A percentile compares a stretch with the other conserved stretches of the same genome.
Evolutionary conservation across 257 asterid species (phyloP).

Genomic region (Misopates orontium): DNA sequence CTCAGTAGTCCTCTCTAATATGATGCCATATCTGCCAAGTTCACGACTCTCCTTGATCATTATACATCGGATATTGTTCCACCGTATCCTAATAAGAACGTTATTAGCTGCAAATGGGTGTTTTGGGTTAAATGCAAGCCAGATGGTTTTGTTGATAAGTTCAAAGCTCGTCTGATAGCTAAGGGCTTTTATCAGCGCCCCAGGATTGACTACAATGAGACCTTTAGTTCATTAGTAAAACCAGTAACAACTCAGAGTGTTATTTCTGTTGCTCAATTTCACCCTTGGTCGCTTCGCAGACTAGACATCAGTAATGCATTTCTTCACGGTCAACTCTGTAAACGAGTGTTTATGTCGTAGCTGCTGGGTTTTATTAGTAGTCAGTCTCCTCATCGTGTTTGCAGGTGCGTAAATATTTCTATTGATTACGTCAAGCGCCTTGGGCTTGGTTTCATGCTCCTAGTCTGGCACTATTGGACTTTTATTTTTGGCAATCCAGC

Average conservation of each 20-base stretch:
- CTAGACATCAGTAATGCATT: background rate
- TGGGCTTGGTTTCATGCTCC: too few relatives aligned
- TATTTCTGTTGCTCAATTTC: background rate
- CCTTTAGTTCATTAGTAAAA: constrained; percentile 13
- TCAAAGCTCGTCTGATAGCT: too few relatives aligned
- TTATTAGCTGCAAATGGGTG: constrained; percentile 10
- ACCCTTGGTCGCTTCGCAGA: background rate
- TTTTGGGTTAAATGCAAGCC: constrained; percentile 8
- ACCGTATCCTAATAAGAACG: background rate
- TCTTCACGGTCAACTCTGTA: background rate
- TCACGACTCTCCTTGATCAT: background rate
- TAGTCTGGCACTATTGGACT: too few relatives aligned
- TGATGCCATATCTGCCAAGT: background rate
- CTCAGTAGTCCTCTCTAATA: background rate
- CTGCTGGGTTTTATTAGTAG: background rate
- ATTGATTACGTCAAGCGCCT: too few relatives aligned
- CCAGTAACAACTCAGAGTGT: background rate
- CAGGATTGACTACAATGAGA: constrained; percentile 1
- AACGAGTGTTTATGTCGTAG: background rate
- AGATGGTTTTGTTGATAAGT: constrained; percentile 8
- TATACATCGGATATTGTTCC: constrained; percentile 4
- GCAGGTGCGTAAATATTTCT: background rate
- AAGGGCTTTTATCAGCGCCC: constrained; percentile 5
- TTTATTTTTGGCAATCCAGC: too few relatives aligned
- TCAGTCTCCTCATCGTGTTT: background rate